These are phyloP conservation scores for Malus domestica DNA, from an alignment of 306 rosid genomes.

Conservation along the genomic window ASM211411v1 NC_041801.1:1271001-1271500, in stretches of 20 bases:
- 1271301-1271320: neutral
- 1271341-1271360: constrained; percentile 15
- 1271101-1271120: constrained; percentile 85
- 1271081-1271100: constrained; percentile 99
- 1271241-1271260: constrained; percentile 11
- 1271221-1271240: neutral
- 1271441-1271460: constrained; percentile 24
- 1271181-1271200: constrained; percentile 18
- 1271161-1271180: constrained; percentile 93
- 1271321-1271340: neutral
- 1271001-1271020: constrained; percentile 98
- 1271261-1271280: neutral
- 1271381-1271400: constrained; percentile 78
- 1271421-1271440: constrained; percentile 23
- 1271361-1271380: constrained; percentile 43
- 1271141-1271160: constrained; percentile 66
- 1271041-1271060: constrained; percentile 99
- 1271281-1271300: neutral
- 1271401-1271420: constrained; percentile 93
- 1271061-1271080: constrained; percentile 97
- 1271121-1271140: constrained; percentile 68
- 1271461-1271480: constrained; percentile 34
- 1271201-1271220: neutral
- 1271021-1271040: constrained; percentile 99
- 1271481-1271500: constrained; percentile 20